These are phyloP conservation scores for Rubia balearica DNA, from an alignment of 305 asterid genomes.

Conservation along the genomic window DNA sequence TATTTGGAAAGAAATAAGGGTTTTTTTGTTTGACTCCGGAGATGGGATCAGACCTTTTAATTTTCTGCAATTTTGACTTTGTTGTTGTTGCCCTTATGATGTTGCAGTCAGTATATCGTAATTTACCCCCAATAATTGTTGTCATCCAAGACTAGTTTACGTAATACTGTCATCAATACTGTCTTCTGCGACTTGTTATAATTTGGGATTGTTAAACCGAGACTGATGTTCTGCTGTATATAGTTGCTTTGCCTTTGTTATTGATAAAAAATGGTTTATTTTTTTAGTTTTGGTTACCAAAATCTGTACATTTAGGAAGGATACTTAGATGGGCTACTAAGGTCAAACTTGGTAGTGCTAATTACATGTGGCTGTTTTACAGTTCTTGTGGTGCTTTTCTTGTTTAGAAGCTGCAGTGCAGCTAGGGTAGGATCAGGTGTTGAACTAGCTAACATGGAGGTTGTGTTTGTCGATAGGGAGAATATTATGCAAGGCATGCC, in stretches of 20 bases:
- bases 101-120: constrained; percentile 13
- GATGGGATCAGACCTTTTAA: constrained; percentile 12
- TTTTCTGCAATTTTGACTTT: constrained; percentile 14
- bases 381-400: neutral
- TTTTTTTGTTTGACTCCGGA: constrained; percentile 10
- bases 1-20: constrained; percentile 13
- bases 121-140: neutral
- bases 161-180: neutral
- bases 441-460: neutral
- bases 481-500: neutral
- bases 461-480: neutral
- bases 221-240: neutral
- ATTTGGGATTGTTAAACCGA: neutral
- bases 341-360: neutral
- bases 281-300: neutral
- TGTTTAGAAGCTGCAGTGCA: neutral
- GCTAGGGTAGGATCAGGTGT: neutral
- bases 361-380: neutral
- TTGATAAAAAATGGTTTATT: neutral
- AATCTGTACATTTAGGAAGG: neutral
- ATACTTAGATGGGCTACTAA: neutral
- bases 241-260: neutral
- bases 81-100: constrained; percentile 16
- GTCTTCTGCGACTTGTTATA: neutral
- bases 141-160: neutral